Conservation (phyloP, 805 yeast species). For the Sugiyamaella qingdaonensis region DNA sequence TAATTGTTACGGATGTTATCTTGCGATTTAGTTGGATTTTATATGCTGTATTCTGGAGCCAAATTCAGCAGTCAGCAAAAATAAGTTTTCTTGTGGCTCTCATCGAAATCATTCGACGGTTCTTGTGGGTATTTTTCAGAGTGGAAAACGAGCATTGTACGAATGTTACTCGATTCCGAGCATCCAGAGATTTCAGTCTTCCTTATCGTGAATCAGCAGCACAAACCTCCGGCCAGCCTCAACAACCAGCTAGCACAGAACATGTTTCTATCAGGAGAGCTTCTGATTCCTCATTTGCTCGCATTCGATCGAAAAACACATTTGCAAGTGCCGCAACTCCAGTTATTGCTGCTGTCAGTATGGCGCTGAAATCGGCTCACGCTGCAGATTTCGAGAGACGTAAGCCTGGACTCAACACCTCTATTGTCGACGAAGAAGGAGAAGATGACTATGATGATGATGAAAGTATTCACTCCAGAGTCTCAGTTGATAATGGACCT, state of each 20-base stretch:
- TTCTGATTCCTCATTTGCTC: not conserved
- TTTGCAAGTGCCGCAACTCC: slow-evolving; percentile 24
- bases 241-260: not conserved
- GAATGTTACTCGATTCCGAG: slow-evolving; percentile 78
- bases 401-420: slow-evolving; percentile 10
- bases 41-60: slow-evolving; percentile 70
- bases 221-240: slow-evolving; percentile 2
- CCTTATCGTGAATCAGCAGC: slow-evolving; percentile 52
- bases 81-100: slow-evolving; percentile 80
- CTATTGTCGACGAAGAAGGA: slow-evolving; percentile 26
- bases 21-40: slow-evolving; percentile 90
- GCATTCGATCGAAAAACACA: slow-evolving; percentile 8
- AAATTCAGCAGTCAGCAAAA: slow-evolving; percentile 82
- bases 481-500: not conserved
- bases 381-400: slow-evolving; percentile 29
- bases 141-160: slow-evolving; percentile 96
- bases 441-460: slow-evolving; percentile 31
- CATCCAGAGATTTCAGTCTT: slow-evolving; percentile 79
- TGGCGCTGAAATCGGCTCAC: slow-evolving; percentile 24
- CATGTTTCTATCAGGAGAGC: not conserved
- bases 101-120: slow-evolving; percentile 78
- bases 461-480: slow-evolving; percentile 2
- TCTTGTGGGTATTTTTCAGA: slow-evolving; percentile 86
- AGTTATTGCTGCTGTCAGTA: slow-evolving; percentile 24
- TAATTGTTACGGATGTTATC: slow-evolving; percentile 67